phyloP scores from a whole-genome alignment of 2,329 filamentous ascomycete genomes.

The Reticulascus tulasneorum region DNA sequence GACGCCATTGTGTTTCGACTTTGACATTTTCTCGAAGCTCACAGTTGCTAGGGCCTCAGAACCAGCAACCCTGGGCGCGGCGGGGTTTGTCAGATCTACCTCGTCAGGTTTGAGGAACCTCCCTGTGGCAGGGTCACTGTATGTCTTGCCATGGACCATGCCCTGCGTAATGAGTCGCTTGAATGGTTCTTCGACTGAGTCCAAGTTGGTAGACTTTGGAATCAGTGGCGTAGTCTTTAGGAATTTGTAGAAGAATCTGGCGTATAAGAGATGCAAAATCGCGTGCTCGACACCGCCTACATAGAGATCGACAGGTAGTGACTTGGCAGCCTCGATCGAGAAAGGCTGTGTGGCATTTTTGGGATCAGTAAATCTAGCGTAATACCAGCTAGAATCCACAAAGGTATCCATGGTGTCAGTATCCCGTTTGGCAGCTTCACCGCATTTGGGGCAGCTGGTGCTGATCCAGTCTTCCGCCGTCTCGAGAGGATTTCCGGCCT shows the following conservation, averaged over 20 bases:
- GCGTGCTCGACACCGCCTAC: slow-evolving; percentile 88
- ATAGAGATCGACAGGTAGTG: slow-evolving; percentile 80
- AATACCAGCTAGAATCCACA: slow-evolving; percentile 95
- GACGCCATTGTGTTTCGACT: slow-evolving; percentile 89
- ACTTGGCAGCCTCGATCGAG: slow-evolving; percentile 51
- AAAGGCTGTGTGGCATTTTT: slow-evolving; percentile 61
- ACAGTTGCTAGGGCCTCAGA: slow-evolving; percentile 57
- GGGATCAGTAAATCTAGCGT: slow-evolving; percentile 72
- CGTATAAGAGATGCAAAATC: slow-evolving; percentile 83
- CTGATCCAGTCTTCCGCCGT: slow-evolving; percentile 69
- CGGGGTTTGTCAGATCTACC: slow-evolving; percentile 57
- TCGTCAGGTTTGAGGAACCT: slow-evolving; percentile 75
- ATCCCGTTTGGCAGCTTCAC: slow-evolving; percentile 68
- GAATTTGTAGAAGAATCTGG: slow-evolving; percentile 88
- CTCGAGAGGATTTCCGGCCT: slow-evolving; percentile 73
- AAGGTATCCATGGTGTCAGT: slow-evolving; percentile 97
- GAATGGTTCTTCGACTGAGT: slow-evolving; percentile 66
- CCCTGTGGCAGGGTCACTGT: slow-evolving; percentile 68
- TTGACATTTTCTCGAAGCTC: slow-evolving; percentile 89
- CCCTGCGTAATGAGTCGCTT: slow-evolving; percentile 79
- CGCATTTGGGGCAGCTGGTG: slow-evolving; percentile 71
- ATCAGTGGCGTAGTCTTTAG: slow-evolving; percentile 54
- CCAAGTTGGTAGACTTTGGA: slow-evolving; percentile 31
- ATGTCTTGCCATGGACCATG: slow-evolving; percentile 90
- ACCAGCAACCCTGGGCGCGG: slow-evolving; percentile 56